These are phyloP conservation scores for Coemansia sp. DNA, from an alignment of 192 early-diverging fungal genomes.

Conservation along the genomic window DNA sequence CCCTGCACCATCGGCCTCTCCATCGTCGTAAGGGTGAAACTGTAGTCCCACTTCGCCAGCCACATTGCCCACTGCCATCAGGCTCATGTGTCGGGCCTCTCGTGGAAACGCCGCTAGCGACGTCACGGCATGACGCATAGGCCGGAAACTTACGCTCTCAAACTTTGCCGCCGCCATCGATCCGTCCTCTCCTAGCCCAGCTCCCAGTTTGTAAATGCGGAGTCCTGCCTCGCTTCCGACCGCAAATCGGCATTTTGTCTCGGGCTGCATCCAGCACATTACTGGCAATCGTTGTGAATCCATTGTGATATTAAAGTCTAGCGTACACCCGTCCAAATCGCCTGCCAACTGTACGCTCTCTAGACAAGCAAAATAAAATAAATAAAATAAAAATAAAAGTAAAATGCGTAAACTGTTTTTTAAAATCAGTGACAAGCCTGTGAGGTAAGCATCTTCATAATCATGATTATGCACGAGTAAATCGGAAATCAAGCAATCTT, in stretches of 20 bases:
- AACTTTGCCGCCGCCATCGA: neutral
- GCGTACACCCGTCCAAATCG: neutral
- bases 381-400: neutral
- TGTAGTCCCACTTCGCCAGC: constrained; percentile 39
- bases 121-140: constrained; percentile 23
- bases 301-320: neutral
- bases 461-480: neutral
- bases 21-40: constrained; percentile 19
- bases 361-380: neutral
- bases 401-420: too few species aligned
- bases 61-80: constrained; percentile 32
- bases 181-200: neutral
- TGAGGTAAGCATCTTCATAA: neutral
- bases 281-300: constrained; percentile 11
- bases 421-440: neutral
- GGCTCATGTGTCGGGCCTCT: constrained; percentile 20
- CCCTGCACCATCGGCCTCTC: neutral
- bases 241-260: constrained; percentile 25
- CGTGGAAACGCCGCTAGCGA: constrained; percentile 37
- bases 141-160: constrained; percentile 21
- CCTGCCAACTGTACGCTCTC: neutral
- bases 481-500: neutral
- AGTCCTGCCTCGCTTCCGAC: constrained; percentile 32
- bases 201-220: constrained; percentile 28
- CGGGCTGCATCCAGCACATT: constrained; percentile 49